phyloP scores from a whole-genome alignment of 306 rosid species.

The Pterocarpus macrocarpus region DNA sequence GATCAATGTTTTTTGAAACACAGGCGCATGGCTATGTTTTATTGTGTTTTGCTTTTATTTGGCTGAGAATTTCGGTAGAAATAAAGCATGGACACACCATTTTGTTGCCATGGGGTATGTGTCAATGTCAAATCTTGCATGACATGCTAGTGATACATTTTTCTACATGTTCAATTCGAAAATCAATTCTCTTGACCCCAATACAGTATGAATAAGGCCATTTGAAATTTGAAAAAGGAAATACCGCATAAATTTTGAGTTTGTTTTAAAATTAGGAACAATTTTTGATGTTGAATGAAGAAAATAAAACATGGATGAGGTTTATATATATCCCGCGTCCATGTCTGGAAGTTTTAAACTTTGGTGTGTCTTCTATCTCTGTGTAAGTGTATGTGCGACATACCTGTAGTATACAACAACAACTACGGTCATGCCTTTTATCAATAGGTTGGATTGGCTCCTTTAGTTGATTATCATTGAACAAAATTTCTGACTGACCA shows the following conservation, averaged over 20 bases:
- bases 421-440: neutral
- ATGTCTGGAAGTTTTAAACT: neutral
- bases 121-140: neutral
- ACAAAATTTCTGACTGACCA: neutral
- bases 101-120: neutral
- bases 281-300: neutral
- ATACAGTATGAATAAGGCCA: neutral
- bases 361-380: neutral
- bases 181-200: neutral
- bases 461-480: neutral
- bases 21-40: neutral
- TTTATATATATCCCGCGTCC: neutral
- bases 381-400: neutral
- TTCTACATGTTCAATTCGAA: neutral
- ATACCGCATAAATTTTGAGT: neutral
- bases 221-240: neutral
- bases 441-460: neutral
- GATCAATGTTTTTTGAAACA: conserved; percentile 21
- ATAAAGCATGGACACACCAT: neutral
- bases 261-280: neutral
- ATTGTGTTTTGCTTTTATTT: neutral
- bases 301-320: neutral
- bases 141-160: neutral
- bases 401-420: neutral
- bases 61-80: too few species aligned